Evolutionary conservation across 345 rosid genomes (phyloP).

Genomic region (Hirschfeldia incana): DNA sequence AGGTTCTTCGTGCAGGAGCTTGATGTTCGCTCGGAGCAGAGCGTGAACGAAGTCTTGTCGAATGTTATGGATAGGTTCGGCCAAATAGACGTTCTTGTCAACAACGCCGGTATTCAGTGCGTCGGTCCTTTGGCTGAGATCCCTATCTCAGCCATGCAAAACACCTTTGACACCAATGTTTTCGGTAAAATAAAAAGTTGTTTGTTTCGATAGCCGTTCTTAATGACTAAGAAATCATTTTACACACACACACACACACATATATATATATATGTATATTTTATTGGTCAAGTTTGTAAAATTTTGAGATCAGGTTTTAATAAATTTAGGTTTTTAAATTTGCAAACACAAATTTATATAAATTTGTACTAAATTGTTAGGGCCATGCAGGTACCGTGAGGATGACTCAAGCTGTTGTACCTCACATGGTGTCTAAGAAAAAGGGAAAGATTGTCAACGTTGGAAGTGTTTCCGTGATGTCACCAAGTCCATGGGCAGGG

Average conservation of each 20-base stretch:
- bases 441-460: background rate
- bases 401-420: background rate
- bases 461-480: background rate
- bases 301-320: too few species aligned
- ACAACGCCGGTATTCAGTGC: background rate
- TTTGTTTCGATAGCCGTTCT: background rate
- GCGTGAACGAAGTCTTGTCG: background rate
- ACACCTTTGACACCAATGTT: background rate
- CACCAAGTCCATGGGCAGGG: background rate
- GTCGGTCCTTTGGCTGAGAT: background rate
- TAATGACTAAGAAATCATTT: too few species aligned
- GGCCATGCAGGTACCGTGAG: background rate
- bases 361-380: background rate
- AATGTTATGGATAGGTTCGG: background rate
- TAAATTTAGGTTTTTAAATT: too few species aligned
- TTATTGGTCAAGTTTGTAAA: too few species aligned
- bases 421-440: background rate
- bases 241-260: too few species aligned
- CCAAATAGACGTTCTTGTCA: background rate
- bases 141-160: background rate
- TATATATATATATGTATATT: too few species aligned
- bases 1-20: background rate
- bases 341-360: too few species aligned
- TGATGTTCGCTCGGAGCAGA: conserved; percentile 1
- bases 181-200: background rate